Base-by-base conservation (phyloP, 768 basidiomycete species). In the Gloeopeniophorella convolvens region DNA sequence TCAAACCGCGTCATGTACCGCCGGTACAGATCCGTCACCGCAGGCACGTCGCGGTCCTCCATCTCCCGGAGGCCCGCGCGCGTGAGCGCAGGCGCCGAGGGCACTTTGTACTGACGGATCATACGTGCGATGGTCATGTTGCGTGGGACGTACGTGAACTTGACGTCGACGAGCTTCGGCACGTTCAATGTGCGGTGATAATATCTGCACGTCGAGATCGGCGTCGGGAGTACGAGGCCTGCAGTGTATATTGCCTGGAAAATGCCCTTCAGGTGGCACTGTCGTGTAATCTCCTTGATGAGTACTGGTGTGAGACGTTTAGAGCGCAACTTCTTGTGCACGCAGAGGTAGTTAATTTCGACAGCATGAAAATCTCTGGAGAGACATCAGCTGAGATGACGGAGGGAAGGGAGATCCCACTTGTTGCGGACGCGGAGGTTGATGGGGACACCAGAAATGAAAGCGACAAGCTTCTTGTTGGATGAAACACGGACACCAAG, bases 171-270 rank as follows among this genome's bases (percentile, higher is more conserved):
- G 28, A 99, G 83, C 65, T 99, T 99, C 4, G 83, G 78, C 30
- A 97, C 77, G 66, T 96, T 97, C 36, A 98, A 70, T 40, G 86
- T 79, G 20, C 96, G 91, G 63, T 99, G 96, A 68, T 78, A 86
- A 65, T 97, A 97, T 60, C 91, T 91, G 58, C 89, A 93, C 10
- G 84, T 83, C 3, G 90, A 80, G 16, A 98, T 79, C 0, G 96
- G 96, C 0, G 96, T 98, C 8, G 96, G 96, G 10, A 99, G 72
- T 35, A 96, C 82, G 21, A 92, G 81, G 2, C 96, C 96, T 15
- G 82, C 94, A 0, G 96, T 99, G 66, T 98, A 98, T 43, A 99
- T 87, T 7, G 96, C 96, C 66, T 99, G 96, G 72, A 96, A 97
- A 45, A 96, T 75, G 27, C 89, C 89, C 55, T 81, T 77, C 31